Base-by-base conservation (phyloP, 2,329 filamentous ascomycete species). In the Emmonsia crescens region DNA sequence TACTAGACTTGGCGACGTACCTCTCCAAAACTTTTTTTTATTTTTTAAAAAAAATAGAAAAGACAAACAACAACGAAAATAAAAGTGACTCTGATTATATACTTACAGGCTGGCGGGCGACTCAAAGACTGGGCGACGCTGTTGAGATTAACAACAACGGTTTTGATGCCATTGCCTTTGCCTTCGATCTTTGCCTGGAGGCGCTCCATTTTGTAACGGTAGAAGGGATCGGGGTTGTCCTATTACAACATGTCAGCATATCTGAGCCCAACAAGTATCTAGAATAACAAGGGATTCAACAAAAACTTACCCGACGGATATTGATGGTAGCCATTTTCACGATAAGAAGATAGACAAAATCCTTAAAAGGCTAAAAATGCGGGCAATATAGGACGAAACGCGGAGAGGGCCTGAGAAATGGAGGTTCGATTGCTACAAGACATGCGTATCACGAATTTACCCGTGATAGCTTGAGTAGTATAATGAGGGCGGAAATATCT, bases 191-290 rank as follows among this genome's bases (percentile, higher is more conserved):
- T 99, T 77, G 94, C 96, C 83, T 96, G 91, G 75, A 99, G 82
- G 71, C 87, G 88, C 82, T 97, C 94, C 94, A 99, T 99, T 86
- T 99, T 99, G 87, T 99, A 99, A 78, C 94, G 94, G 82, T 99
- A 99, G 86, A 96, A 99, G 80, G 89, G 89, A 81, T 99, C 94
- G 83, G 88, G 88, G 82, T 96, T 88, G 89, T 97, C 93, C 74
- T 75, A 24, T 40, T 36, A 27, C 8, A 40, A 2, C 10, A 14
- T 16, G 33, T 36, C 12, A 66, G 29, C 48, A 63, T 56, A 65
- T 69, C 51, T 59, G 1, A 0, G 57, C 69, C 42, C 67, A 63
- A 49, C 8, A 61, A 19, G 51, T 19, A 5, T 48, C 19, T 44
- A n/a, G 10, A 51, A 6, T 5, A 16, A 3, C 46, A 10, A 38